Percentiles rank a stretch among this genome's conserved stretches.
Conservation (phyloP, 129 eudicot genomes). For the Pseudognaphalium luteoalbum region DNA sequence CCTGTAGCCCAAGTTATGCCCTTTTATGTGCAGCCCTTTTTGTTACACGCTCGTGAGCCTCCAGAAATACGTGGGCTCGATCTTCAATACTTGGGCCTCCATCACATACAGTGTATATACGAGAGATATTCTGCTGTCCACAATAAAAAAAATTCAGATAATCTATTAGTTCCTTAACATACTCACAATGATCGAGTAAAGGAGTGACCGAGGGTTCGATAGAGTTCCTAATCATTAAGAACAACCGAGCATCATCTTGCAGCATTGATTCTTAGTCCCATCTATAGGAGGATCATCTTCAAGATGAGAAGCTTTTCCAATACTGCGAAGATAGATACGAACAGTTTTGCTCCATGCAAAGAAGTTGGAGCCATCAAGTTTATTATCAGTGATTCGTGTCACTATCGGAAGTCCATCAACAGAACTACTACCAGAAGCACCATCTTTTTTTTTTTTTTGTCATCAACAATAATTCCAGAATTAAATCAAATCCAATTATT, state of each 20-base stretch:
- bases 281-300: neutral
- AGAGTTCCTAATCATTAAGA: slow-evolving; percentile 3
- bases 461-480: neutral
- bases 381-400: neutral
- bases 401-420: neutral
- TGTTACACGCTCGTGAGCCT: no score
- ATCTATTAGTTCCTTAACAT: slow-evolving; percentile 2
- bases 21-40: no score
- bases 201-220: neutral
- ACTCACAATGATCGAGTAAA: neutral
- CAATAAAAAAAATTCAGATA: neutral
- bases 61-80: no score
- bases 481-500: neutral
- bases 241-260: slow-evolving; percentile 8
- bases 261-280: neutral
- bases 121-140: neutral
- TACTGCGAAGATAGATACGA: neutral
- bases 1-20: no score
- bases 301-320: slow-evolving; percentile 1
- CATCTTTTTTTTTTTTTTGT: neutral
- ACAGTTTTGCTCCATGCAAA: neutral
- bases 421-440: neutral
- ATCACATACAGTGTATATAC: neutral
- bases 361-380: neutral
- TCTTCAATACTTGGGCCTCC: no score